Conservation (phyloP, 305 asterid genomes). For the Solanum hybrid region DNA sequence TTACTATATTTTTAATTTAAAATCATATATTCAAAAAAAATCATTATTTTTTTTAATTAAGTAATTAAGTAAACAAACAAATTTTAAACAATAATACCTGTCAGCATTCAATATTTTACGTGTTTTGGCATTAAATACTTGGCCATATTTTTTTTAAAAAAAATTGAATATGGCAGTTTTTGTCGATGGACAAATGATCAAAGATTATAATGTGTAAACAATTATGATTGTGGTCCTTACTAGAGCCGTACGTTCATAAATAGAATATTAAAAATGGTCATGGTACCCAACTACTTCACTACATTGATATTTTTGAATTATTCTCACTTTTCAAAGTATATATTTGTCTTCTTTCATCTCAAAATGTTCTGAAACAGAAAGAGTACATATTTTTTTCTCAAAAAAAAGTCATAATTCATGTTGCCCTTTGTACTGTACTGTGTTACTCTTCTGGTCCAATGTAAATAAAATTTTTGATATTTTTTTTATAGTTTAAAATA, state of each 20-base stretch:
- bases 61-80: neutral
- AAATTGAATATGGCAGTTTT: neutral
- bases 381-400: neutral
- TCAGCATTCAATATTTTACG: neutral
- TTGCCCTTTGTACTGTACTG: neutral
- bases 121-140: neutral
- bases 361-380: neutral
- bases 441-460: neutral
- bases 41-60: neutral
- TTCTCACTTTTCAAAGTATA: neutral
- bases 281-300: neutral
- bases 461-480: no score
- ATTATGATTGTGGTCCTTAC: neutral
- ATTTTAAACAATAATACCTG: neutral
- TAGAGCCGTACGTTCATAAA: neutral
- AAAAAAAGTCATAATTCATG: neutral
- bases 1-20: neutral
- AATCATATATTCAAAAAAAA: neutral
- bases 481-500: no score
- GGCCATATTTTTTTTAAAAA: neutral
- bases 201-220: neutral
- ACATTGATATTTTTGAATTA: neutral
- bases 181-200: neutral
- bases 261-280: neutral
- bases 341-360: neutral